Base-by-base conservation (phyloP, 1,139 yeast species). In the Scheffersomyces insectosa region DNA sequence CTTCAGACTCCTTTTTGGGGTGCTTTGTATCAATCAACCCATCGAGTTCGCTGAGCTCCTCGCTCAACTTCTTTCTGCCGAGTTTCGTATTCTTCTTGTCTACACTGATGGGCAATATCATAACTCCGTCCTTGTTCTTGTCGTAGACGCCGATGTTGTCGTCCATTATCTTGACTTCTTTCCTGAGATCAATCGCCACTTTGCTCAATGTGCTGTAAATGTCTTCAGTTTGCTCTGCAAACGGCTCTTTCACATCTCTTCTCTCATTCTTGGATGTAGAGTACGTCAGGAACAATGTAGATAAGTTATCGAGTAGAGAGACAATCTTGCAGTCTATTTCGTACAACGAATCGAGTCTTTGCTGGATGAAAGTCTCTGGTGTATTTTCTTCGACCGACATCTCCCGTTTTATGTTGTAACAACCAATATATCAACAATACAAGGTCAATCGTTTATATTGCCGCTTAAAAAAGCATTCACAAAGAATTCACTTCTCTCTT, bases 21-120 rank as follows among this genome's bases (percentile, higher is more conserved):
- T 50, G 47, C 23, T 49, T 52, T 15, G 50, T 54, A 3, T 29
- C 33, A 10, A 66, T 48, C 31, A 66, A 50, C 20, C 43, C 45
- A 12, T 57, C 51, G 55, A 71, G 55, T 39, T 66, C 66, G 14
- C 46, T 43, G 25, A 72, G 51, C 47, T 72, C 76, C 12, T 62
- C 62, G 13, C 68, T 62, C 42, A 81, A 59, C 58, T 81, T 79
- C 49, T 67, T 68, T 34, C 65, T 65, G 2, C 86, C 86, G 33
- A 81, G 70, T 57, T 72, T 70, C 5, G 85, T 77, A 40, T 83
- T 83, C 64, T 81, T 82, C 53, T 81, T 84, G 47, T 80, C 83
- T 15, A 83, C 80, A 35, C 74, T 70, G 2, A 82, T 77, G 3
- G 88, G 88, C 30, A 82, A 63, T 25, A 82, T 73, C 71, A 79